A percentile compares a stretch with the other conserved stretches of the same genome.
Evolutionary conservation across 257 asterid species (phyloP).

Genomic region (Nicotiana tomentosiformis): DNA sequence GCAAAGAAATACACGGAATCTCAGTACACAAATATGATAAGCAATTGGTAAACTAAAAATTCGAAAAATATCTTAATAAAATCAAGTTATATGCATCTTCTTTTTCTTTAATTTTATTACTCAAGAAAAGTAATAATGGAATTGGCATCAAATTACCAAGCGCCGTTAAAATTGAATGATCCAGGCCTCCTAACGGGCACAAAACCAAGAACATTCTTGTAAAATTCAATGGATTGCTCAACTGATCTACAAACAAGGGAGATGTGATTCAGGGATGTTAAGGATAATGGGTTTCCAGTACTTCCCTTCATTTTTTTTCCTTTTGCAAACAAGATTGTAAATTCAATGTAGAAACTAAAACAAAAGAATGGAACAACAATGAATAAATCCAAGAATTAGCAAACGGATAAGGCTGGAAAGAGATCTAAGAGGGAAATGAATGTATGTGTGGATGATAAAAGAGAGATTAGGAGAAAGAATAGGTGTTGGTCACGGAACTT

Average conservation of each 20-base stretch:
- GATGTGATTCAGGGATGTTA: slow-evolving; percentile 82
- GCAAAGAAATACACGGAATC: background rate
- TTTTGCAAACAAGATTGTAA: background rate
- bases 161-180: slow-evolving; percentile 81
- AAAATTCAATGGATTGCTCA: slow-evolving; percentile 69
- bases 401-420: background rate
- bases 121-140: too few relatives aligned
- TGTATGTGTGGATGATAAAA: background rate
- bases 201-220: slow-evolving; percentile 77
- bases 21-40: background rate
- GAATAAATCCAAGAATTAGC: background rate
- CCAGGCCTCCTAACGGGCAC: slow-evolving; percentile 84
- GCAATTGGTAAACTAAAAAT: background rate
- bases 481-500: background rate
- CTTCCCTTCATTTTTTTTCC: slow-evolving; percentile 43
- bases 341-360: background rate
- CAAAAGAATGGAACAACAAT: background rate
- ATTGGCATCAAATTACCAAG: slow-evolving; percentile 45
- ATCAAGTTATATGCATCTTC: background rate
- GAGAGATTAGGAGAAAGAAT: background rate
- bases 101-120: background rate
- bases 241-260: slow-evolving; percentile 80
- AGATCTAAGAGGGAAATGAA: background rate
- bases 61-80: background rate
- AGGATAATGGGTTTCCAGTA: slow-evolving; percentile 60